A percentile compares a stretch with the other conserved stretches of the same genome.
phyloP scores from a whole-genome alignment of 202 grass and related monocot genomes.

The Setaria italica region DNA sequence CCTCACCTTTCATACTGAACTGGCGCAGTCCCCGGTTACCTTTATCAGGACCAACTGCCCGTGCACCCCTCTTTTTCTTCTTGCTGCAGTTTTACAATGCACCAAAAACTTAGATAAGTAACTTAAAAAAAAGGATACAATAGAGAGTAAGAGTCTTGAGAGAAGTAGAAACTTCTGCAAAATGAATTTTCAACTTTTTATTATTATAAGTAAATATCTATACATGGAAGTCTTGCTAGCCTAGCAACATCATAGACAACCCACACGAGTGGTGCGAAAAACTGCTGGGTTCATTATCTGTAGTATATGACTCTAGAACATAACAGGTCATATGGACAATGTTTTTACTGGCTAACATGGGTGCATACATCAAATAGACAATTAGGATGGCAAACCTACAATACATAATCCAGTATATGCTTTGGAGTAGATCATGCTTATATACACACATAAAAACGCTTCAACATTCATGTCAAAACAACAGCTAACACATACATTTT shows the following conservation, averaged over 20 bases:
- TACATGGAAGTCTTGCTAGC: neutral
- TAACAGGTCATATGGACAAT: neutral
- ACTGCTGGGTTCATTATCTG: neutral
- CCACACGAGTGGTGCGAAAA: neutral
- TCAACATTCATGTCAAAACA: slow-evolving; percentile 3
- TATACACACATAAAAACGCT: neutral
- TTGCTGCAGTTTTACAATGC: slow-evolving; percentile 62
- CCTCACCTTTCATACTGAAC: slow-evolving; percentile 93
- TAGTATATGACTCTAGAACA: neutral
- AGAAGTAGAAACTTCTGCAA: neutral
- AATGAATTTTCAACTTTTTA: neutral
- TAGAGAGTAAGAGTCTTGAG: neutral
- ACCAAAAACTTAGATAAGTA: slow-evolving; percentile 26
- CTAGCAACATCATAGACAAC: neutral
- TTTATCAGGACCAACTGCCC: slow-evolving; percentile 86
- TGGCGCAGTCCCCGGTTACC: slow-evolving; percentile 85
- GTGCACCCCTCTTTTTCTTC: slow-evolving; percentile 87
- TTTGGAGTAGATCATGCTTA: slow-evolving; percentile 20
- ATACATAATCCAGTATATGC: neutral
- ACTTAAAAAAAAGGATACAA: neutral
- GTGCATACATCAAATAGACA: neutral
- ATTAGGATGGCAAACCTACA: neutral
- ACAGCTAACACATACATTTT: neutral
- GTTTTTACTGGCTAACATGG: slow-evolving; percentile 9
- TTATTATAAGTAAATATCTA: slow-evolving; percentile 2